Base-by-base conservation (phyloP, 352 stramenopile species). In the Pseudoperonospora humuli region DNA sequence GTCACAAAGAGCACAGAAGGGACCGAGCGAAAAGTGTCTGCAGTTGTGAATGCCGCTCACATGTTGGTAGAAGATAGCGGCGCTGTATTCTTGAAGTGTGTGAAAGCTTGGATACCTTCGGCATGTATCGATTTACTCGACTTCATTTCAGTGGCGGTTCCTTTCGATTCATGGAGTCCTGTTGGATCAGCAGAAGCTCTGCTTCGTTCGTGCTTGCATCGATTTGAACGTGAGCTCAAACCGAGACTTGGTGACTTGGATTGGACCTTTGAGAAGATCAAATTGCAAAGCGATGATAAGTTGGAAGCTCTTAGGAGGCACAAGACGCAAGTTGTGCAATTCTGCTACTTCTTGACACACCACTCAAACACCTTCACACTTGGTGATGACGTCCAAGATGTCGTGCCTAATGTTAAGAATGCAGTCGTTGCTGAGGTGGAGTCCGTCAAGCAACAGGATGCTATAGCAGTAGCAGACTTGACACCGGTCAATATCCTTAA, bases 51-150 rank as follows among this genome's bases (percentile, higher is more conserved):
- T 34, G 4, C 20, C 11, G 26, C 29, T 7, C 5, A 17, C 6
- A 57, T 61, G 40, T 6, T 61, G n/a, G 25, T 39, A 41, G 56
- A 61, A 50, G 56, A 61, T 7, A 54, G 9, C 1, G 17, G 5
- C n/a, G 10, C 7, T 5, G 17, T 34, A 3, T 37, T 65, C 47
- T 39, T 64, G 21, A 28, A 54, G 18, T 33, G 39, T 4, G n/a
- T 61, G 9, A 31, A 42, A 6, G 15, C 28, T 2, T 56, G 42
- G 40, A 17, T 57, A n/a, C 28, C 43, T 32, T 21, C 24, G 8
- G 1, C 35, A 31, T 31, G 17, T 5, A 56, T 33, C 3, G 37
- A 53, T 9, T 31, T 61, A n/a, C 4, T 28, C 5, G 21, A 46
- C 7, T 46, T 65, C 24, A 50, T 57, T 33, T 40, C 11, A 5